These are phyloP conservation scores for Aspergillus sp. DNA, from an alignment of 2,329 filamentous ascomycete species.

Conservation along the genomic window DNA sequence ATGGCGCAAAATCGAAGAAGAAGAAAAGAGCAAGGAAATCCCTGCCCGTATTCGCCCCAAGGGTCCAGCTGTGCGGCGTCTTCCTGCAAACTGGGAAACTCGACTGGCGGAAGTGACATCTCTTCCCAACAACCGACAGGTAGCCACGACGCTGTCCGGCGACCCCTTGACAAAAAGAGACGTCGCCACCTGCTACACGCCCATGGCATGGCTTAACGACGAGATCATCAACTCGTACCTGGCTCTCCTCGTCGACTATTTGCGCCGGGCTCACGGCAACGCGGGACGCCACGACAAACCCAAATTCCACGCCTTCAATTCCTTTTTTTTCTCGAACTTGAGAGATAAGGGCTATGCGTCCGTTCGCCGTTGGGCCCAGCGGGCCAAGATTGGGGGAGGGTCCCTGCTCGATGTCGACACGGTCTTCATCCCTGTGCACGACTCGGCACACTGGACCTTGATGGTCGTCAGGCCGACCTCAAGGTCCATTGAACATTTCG, in stretches of 20 bases:
- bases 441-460: constrained; percentile 42
- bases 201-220: constrained; percentile 38
- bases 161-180: constrained; percentile 29
- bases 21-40: constrained; percentile 14
- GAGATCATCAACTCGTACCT: constrained; percentile 42
- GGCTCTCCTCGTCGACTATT: constrained; percentile 32
- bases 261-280: constrained; percentile 26
- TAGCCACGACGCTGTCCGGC: constrained; percentile 28
- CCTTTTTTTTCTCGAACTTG: constrained; percentile 39
- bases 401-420: constrained; percentile 38
- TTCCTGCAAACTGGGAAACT: constrained; percentile 30
- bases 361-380: constrained; percentile 37
- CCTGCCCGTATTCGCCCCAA: constrained; percentile 15
- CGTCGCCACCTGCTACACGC: constrained; percentile 29
- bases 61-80: constrained; percentile 27
- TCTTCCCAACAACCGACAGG: constrained; percentile 13
- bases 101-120: constrained; percentile 24
- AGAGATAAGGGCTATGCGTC: constrained; percentile 33
- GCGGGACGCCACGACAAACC: constrained; percentile 28
- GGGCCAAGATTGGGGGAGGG: constrained; percentile 41
- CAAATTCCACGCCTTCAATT: constrained; percentile 37
- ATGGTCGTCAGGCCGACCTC: constrained; percentile 37
- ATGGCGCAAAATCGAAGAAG: constrained; percentile 20
- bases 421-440: constrained; percentile 42
- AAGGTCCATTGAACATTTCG: constrained; percentile 41